Evolutionary conservation across 139 green algal genomes (phyloP).

Genomic region (Tetradesmus lagerheimii): DNA sequence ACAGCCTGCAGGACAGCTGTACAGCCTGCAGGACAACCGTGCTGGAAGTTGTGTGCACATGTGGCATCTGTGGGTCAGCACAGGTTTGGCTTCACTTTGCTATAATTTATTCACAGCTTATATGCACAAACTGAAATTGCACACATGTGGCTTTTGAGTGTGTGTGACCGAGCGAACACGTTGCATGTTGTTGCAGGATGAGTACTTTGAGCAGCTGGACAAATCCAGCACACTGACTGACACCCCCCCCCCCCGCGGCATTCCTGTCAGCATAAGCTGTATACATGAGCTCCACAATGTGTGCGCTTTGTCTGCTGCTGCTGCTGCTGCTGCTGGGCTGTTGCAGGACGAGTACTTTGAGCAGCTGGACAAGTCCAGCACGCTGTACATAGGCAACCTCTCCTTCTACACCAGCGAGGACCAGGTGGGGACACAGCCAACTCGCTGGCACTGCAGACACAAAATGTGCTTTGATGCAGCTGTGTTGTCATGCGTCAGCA

Average conservation of each 20-base stretch:
- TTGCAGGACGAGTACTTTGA: constrained; percentile 88
- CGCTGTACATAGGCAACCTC: constrained; percentile 98
- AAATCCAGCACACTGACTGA: constrained; percentile 88
- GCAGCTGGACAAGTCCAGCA: constrained; percentile 77
- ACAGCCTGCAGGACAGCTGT: no score
- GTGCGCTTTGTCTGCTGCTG: background rate
- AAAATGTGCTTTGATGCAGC: background rate
- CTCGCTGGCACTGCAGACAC: constrained; percentile 56
- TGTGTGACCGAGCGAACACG: no score
- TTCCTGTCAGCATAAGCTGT: no score
- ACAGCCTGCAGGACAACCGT: no score
- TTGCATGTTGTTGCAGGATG: constrained; percentile 73
- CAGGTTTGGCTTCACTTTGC: no score
- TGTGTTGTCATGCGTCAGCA: background rate
- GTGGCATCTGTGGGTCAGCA: no score
- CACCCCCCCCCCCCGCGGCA: no score
- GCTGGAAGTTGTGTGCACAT: no score
- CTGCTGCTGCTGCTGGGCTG: no score
- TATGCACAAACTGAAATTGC: no score
- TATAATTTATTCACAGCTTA: no score
- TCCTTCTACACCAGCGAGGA: constrained; percentile 98
- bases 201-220: constrained; percentile 84
- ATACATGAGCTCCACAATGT: background rate
- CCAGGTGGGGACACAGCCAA: constrained; percentile 79
- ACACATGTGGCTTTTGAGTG: no score